A percentile compares a stretch with the other conserved stretches of the same genome.
phyloP scores from a whole-genome alignment of 1,139 yeast genomes.

The Geotrichum klebahnii region DNA sequence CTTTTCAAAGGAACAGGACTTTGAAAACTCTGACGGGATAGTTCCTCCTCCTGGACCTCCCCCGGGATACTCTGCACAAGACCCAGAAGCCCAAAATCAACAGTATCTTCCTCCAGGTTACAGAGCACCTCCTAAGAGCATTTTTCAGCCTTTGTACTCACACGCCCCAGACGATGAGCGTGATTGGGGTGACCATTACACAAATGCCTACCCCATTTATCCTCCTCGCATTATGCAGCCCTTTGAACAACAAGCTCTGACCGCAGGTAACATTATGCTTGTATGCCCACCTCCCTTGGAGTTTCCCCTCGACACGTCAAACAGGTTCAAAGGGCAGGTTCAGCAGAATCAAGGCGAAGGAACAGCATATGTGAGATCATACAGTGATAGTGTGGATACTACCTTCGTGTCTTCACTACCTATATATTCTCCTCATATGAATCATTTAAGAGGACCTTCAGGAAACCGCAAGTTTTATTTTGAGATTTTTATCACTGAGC shows the following conservation, averaged over 20 bases:
- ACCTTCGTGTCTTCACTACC: constrained; percentile 29
- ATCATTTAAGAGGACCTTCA: background rate
- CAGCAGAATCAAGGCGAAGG: constrained; percentile 24
- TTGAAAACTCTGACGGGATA: constrained; percentile 2
- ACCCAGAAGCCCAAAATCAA: constrained; percentile 13
- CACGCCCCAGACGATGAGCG: constrained; percentile 29
- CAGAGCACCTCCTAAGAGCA: constrained; percentile 25
- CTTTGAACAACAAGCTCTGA: constrained; percentile 17
- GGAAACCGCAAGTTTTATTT: constrained; percentile 26
- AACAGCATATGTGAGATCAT: constrained; percentile 25
- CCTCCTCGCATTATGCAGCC: constrained; percentile 20
- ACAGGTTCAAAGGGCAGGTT: constrained; percentile 29
- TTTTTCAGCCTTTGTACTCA: constrained; percentile 26
- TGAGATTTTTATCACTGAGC: constrained; percentile 30
- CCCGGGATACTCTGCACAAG: constrained; percentile 17
- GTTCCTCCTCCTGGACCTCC: constrained; percentile 21
- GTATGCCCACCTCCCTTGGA: constrained; percentile 26
- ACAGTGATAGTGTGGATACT: constrained; percentile 25
- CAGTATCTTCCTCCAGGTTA: constrained; percentile 21
- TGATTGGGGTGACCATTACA: constrained; percentile 28
- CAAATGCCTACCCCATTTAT: constrained; percentile 22
- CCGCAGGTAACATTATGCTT: constrained; percentile 19
- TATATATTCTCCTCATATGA: constrained; percentile 24
- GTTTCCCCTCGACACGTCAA: constrained; percentile 20
- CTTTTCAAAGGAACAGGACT: background rate